These are phyloP conservation scores for Apiotrichum siamense DNA, from an alignment of 1,284 basidiomycete species.

Conservation along the genomic window DNA sequence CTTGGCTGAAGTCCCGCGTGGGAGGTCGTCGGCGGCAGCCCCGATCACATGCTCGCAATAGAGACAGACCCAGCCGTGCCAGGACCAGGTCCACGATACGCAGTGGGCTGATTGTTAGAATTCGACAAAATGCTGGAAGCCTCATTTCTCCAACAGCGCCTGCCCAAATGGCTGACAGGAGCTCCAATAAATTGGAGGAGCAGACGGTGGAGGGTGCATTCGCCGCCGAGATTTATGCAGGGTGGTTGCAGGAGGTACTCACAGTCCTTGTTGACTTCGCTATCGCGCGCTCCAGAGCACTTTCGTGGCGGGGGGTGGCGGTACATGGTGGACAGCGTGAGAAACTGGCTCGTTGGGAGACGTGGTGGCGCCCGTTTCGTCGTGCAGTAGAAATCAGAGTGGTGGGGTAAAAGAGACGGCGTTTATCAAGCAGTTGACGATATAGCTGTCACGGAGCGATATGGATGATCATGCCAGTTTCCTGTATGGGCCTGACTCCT, in stretches of 20 bases:
- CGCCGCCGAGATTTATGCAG: not conserved
- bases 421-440: too few relatives aligned
- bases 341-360: too few relatives aligned
- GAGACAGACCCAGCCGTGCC: not conserved
- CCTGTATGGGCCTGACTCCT: too few relatives aligned
- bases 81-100: not conserved
- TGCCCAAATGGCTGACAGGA: too few relatives aligned
- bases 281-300: not conserved
- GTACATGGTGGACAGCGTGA: not conserved
- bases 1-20: not conserved
- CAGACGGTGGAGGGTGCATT: not conserved
- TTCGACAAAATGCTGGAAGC: not conserved
- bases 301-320: not conserved
- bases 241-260: not conserved
- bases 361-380: too few relatives aligned
- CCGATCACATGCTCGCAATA: not conserved
- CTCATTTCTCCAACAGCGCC: too few relatives aligned
- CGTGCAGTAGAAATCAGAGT: not conserved
- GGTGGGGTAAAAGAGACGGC: not conserved
- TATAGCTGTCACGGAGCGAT: too few relatives aligned
- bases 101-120: not conserved
- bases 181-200: not conserved
- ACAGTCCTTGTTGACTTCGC: not conserved
- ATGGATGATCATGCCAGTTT: not conserved
- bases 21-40: not conserved